Conservation (phyloP, 169 alveolate genomes). For the Plasmodium coatneyi region DNA sequence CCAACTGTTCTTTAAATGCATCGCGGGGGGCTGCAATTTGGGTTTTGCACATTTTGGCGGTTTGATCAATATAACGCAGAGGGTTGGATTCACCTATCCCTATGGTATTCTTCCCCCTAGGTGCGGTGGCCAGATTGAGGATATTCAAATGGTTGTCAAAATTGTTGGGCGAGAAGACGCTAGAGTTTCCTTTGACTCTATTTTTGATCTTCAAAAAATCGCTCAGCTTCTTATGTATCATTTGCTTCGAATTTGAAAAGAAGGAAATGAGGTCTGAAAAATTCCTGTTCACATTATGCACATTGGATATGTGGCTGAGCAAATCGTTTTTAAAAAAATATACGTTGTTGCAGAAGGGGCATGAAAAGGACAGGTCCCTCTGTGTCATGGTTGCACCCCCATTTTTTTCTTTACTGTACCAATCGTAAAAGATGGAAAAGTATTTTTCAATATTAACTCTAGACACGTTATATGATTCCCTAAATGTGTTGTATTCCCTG, state of each 20-base stretch:
- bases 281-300: conserved; percentile 50
- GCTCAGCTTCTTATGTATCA: conserved; percentile 49
- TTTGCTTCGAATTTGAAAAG: conserved; percentile 59
- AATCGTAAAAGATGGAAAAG: conserved; percentile 44
- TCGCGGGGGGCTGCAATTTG: background rate
- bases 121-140: background rate
- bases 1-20: background rate
- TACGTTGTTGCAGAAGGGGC: conserved; percentile 57
- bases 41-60: background rate
- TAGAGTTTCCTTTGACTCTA: background rate
- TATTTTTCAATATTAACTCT: conserved; percentile 55
- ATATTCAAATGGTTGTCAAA: background rate
- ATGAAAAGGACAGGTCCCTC: conserved; percentile 23
- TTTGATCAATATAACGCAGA: background rate
- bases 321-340: conserved; percentile 65
- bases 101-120: background rate
- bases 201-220: conserved; percentile 46
- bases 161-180: background rate
- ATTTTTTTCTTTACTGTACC: conserved; percentile 17
- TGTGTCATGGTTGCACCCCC: background rate
- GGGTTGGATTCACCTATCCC: background rate
- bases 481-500: conserved; percentile 50
- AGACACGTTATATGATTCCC: conserved; percentile 48
- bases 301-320: conserved; percentile 58
- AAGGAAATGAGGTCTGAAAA: conserved; percentile 38